Evolutionary conservation across 2,329 filamentous ascomycete species (phyloP), one percentile per base, ranked within the genome.

Genomic region (Beauveria brongniartii): DNA sequence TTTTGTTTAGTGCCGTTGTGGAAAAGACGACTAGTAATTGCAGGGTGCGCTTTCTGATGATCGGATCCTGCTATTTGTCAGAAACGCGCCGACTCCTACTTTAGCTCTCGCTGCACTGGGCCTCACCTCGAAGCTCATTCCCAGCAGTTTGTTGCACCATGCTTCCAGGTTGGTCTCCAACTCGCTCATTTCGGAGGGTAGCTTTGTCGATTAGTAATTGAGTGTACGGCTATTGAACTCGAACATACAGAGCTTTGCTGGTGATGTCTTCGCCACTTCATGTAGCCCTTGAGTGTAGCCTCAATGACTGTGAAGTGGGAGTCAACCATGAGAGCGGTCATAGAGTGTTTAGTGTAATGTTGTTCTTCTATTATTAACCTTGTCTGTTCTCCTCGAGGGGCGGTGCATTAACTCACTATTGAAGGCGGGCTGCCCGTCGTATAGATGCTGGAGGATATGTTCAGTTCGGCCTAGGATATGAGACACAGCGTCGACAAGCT

Each of bases 291-390:
- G 34, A 97, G 77, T 1, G 91, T 89, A 28, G 92, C 88, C 70
- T 97, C 91, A 2, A 97, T 88, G 26, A 96, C 89, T 0, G 91
- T 91, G 67, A 93, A 93, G 65, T 96, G 89, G 0, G 92, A 89
- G 71, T 99, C 94, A 2, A 95, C 87, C 30, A 86, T 85, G 59
- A 99, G 80, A 3, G 89, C 83, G n/a, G 87, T 80, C 67, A 86
- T 81, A 0, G 89, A 90, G 63, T 84, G 83, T 68, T 90, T 92
- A 41, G 83, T 81, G 69, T 89, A 89, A 48, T 75, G 81, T 65
- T 79, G 75, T 61, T 80, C 81, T 82, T 57, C 3, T 24, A 43
- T 12, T 26, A 51, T 61, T 34, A 62, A 24, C 46, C 59, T 47
- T 53, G 14, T 14, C 14, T 10, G 2, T 10, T 7, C 12, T 18